phyloP scores from a whole-genome alignment of 2,329 filamentous ascomycete species.

The Sporothrix dimorphospora region DNA sequence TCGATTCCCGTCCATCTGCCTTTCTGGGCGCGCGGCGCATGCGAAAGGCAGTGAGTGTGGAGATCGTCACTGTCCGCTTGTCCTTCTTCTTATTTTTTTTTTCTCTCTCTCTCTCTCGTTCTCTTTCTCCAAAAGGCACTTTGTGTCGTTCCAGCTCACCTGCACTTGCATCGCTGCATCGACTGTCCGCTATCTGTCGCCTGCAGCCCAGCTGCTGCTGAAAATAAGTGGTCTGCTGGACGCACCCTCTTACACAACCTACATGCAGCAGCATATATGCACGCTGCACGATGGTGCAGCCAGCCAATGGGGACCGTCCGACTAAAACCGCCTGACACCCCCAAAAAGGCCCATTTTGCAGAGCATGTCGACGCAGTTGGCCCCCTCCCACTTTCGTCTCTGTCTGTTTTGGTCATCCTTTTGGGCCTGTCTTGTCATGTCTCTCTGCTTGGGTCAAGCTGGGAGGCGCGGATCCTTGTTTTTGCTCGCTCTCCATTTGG shows the following conservation, averaged over 20 bases:
- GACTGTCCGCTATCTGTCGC: slow-evolving; percentile 21
- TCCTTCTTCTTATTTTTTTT: neutral
- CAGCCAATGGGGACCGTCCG: slow-evolving; percentile 33
- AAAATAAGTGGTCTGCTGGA: slow-evolving; percentile 29
- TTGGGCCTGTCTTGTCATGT: neutral
- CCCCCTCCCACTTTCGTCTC: neutral
- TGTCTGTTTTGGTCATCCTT: slow-evolving; percentile 7
- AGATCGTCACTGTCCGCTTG: neutral
- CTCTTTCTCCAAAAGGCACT: neutral
- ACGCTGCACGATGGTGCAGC: slow-evolving; percentile 28
- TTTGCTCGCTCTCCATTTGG: neutral
- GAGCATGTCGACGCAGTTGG: neutral
- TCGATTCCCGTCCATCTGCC: neutral
- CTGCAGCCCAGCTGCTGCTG: slow-evolving; percentile 28
- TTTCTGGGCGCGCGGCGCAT: neutral
- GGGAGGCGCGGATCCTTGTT: neutral
- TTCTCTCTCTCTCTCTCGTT: neutral
- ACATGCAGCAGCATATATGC: slow-evolving; percentile 32
- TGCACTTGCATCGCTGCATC: slow-evolving; percentile 25
- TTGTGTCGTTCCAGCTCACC: neutral
- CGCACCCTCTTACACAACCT: slow-evolving; percentile 30
- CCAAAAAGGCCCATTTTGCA: slow-evolving; percentile 20
- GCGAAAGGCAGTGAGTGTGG: neutral
- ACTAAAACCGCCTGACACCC: slow-evolving; percentile 35
- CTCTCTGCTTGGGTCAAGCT: neutral